Conservation (phyloP, 1,284 basidiomycete species). For the Meira miltonrushii region DNA sequence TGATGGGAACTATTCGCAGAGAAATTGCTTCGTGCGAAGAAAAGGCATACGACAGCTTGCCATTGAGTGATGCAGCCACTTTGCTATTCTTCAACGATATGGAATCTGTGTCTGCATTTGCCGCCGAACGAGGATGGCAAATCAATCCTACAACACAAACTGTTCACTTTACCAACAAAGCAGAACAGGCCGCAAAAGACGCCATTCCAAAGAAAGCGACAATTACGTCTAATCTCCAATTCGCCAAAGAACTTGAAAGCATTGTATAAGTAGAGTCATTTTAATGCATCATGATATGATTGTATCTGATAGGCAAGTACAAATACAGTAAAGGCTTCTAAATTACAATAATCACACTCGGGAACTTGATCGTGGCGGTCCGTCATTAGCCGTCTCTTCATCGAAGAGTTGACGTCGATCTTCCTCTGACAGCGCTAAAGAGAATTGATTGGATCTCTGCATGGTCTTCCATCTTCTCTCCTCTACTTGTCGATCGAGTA, state of each 20-base stretch:
- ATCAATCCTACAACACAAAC: conserved; percentile 52
- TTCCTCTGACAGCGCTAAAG: too few species aligned
- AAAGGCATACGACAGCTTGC: conserved; percentile 77
- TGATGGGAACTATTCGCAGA: conserved; percentile 90
- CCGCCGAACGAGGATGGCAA: conserved; percentile 59
- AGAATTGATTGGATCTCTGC: too few species aligned
- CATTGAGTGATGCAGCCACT: conserved; percentile 78
- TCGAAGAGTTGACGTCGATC: too few species aligned
- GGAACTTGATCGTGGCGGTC: too few species aligned
- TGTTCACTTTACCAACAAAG: conserved; percentile 43
- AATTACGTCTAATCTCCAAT: conserved; percentile 45
- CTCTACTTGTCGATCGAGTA: too few species aligned
- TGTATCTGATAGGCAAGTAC: too few species aligned
- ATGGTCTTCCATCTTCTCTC: too few species aligned
- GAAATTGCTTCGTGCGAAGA: conserved; percentile 92
- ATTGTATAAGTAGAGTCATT: conserved; percentile 33
- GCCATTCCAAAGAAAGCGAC: conserved; percentile 45
- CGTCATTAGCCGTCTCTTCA: too few species aligned
- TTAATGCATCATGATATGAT: not conserved
- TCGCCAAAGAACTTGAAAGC: conserved; percentile 51
- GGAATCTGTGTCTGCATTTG: conserved; percentile 71
- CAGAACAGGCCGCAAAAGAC: conserved; percentile 14
- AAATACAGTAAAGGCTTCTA: too few species aligned
- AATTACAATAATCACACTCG: too few species aligned
- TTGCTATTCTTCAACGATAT: conserved; percentile 78